phyloP scores from a whole-genome alignment of 805 yeast genomes.

The Teunomyces kruisii region DNA sequence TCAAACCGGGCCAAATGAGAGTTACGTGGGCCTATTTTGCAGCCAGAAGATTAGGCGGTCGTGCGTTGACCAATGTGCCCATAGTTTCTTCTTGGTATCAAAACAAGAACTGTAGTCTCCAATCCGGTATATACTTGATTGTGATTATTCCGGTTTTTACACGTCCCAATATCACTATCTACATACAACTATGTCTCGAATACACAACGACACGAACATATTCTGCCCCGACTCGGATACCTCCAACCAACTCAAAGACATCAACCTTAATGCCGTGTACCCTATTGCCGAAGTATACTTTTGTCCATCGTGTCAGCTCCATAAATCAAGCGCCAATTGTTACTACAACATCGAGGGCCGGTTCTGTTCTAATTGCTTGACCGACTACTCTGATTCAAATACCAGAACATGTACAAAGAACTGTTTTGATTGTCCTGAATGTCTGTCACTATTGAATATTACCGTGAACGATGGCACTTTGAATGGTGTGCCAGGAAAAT shows the following conservation, averaged over 20 bases:
- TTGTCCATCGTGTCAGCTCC: constrained; percentile 38
- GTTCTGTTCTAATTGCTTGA: constrained; percentile 39
- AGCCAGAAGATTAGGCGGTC: too few species aligned
- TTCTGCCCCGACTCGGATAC: constrained; percentile 16
- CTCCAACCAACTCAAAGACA: constrained; percentile 7
- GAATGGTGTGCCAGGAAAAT: constrained; percentile 23
- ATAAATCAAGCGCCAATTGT: constrained; percentile 28
- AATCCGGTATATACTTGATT: neutral
- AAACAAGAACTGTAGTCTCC: neutral
- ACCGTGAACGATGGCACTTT: constrained; percentile 14
- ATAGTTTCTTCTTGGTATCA: too few species aligned
- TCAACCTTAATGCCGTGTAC: constrained; percentile 9
- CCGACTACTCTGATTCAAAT: constrained; percentile 28
- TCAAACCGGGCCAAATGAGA: too few species aligned
- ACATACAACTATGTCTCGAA: constrained; percentile 18
- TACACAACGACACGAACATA: constrained; percentile 21
- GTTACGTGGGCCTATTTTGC: too few species aligned
- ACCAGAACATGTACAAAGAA: constrained; percentile 31
- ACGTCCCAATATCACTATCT: neutral
- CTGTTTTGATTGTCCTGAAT: constrained; percentile 41
- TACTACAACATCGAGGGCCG: constrained; percentile 24
- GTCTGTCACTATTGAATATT: constrained; percentile 28
- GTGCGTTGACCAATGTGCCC: too few species aligned
- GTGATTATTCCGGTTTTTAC: constrained; percentile 1
- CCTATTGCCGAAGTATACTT: constrained; percentile 28